Base-by-base conservation (phyloP, 1,284 basidiomycete genomes). In the Megacollybia platyphylla region DNA sequence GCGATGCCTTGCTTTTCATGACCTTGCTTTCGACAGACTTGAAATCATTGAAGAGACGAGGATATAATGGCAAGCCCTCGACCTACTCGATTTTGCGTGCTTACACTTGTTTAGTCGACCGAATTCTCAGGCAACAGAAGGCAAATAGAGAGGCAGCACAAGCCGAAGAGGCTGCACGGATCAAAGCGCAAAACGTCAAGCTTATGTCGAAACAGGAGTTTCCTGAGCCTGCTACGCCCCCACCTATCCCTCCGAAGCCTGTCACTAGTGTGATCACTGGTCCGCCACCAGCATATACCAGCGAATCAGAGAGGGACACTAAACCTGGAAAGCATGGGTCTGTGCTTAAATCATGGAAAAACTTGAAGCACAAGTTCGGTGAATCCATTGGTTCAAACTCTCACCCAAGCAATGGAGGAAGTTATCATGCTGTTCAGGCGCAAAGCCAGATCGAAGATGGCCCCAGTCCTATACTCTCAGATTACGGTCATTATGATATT, bases 11-110 rank as follows among this genome's bases (percentile, higher is more conserved):
- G 6, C 60, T 97, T 9, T 86, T 96, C 54, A 88, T 89, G 78
- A 94, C 90, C 0, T 88, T 98, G 38, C 71, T 98, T 8, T 89
- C 88, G 0, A 96, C 92, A 0, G 87, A 93, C 46, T 64, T 97
- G 37, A 73, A 78, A 48, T 80, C 87, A 1, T 64, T 98, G 43
- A 86, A 83, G 57, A 70, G 92, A 44, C 71, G 93, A 48, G 91
- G 91, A 1, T 90, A 87, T 54, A 88, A 89, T 53, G 82, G 85
- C 18, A 64, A 47, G 44, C 10, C 31, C 15, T 11, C 4, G 31
- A 34, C 31, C 7, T 1, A 11, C 4, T 34, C 10, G 2, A 34
- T 4, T 11, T 4, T 15, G 7, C 4, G 7, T 36, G 7, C 35
- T 18, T 43, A 15, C 15, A 39, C 42, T 34, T 13, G 9, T 31